A percentile compares a stretch with the other conserved stretches of the same genome.
phyloP scores from a whole-genome alignment of 2,329 filamentous ascomycete species.

The Monilinia fructigena region DNA sequence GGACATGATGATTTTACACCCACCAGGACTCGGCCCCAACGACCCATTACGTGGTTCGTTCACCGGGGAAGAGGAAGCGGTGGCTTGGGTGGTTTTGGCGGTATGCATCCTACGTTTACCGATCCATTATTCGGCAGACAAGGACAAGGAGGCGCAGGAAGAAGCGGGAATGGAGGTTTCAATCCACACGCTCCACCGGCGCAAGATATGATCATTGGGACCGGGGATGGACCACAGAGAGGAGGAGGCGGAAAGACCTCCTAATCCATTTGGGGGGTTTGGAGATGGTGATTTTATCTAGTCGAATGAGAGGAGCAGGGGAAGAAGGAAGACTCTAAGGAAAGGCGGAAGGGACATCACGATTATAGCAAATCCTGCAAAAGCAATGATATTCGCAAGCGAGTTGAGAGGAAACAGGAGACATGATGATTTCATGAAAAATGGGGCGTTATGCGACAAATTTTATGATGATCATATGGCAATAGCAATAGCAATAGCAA shows the following conservation, averaged over 20 bases:
- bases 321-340: neutral
- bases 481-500: too few species aligned
- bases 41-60: constrained; percentile 74
- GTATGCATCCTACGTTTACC: constrained; percentile 94
- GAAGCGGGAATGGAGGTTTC: constrained; percentile 44
- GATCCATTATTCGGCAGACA: constrained; percentile 75
- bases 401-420: too few species aligned
- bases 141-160: constrained; percentile 40
- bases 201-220: constrained; percentile 84
- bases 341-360: neutral
- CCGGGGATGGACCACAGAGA: constrained; percentile 57
- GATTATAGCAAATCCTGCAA: too few species aligned
- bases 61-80: constrained; percentile 57
- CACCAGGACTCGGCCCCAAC: constrained; percentile 78
- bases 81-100: constrained; percentile 57
- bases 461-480: too few species aligned
- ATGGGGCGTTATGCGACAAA: too few species aligned
- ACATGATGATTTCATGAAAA: too few species aligned
- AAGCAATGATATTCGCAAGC: too few species aligned
- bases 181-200: constrained; percentile 77
- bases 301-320: neutral
- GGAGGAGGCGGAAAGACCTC: constrained; percentile 47
- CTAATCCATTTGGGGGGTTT: constrained; percentile 60
- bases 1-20: constrained; percentile 85
- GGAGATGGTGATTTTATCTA: constrained; percentile 55